Base-by-base conservation (phyloP, 2,329 filamentous ascomycete genomes). In the Tolypocladium paradoxum region DNA sequence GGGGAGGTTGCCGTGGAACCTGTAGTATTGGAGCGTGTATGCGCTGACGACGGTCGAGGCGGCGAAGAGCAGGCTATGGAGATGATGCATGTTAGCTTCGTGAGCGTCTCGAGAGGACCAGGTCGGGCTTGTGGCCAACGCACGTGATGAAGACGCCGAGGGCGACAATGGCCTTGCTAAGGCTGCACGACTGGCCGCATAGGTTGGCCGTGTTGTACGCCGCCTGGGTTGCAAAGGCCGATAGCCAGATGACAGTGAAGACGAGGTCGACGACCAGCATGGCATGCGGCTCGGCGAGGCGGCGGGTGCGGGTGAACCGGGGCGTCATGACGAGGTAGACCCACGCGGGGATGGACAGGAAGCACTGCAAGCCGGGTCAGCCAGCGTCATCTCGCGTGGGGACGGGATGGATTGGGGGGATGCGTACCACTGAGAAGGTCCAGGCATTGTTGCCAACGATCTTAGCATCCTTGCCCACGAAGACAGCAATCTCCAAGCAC, bases 271-370 rank as follows among this genome's bases (percentile, higher is more conserved):
- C 71, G 9, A 68, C 70, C 27, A 81, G 69, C 74, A 87, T 82
- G 55, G 74, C 82, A 58, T 82, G 77, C 3, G 83, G 81, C 54
- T 85, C 73, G 50, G 83, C 83, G 51, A 83, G 73, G 57, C 74
- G 79, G 52, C 79, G 76, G 5, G 83, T 83, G 57, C 83, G 76
- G 48, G 76, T 74, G 65, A 81, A 86, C 51, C 83, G 76, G 43
- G 83, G 83, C 4, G 82, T 78, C 76, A 84, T 81, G 60, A 79
- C 75, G 49, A 85, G 73, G 68, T 81, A 87, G 55, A 87, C 75
- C 72, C 82, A 82, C 46, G 81, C 80, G 0, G 81, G 82, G 48
- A 84, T 72, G 18, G 78, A 77, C 34, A 87, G 68, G 70, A 86
- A 85, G 67, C 80, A 84, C 83, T 87, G 55, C 37, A 8, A 12